Evolutionary conservation across 2,329 filamentous ascomycete genomes (phyloP).

Genomic region (Colletotrichum kahawae): DNA sequence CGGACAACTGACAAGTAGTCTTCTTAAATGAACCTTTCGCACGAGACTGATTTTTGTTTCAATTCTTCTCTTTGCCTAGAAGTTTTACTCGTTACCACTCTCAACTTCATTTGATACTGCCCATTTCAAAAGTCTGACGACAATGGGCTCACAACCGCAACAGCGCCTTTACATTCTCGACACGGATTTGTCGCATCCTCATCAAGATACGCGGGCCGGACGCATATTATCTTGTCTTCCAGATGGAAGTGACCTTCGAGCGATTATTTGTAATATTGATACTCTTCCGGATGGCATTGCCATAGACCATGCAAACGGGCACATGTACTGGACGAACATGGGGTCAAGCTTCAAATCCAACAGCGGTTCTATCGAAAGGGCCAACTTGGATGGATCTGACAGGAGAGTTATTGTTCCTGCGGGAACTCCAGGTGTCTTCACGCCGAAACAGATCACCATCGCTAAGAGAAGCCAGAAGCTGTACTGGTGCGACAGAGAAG

Average conservation of each 20-base stretch:
- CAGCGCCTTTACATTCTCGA: slow-evolving; percentile 7
- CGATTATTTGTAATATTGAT: not conserved
- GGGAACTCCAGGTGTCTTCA: not conserved
- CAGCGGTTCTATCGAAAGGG: slow-evolving; percentile 3
- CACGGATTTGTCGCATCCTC: not conserved
- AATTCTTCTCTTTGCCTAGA: not conserved
- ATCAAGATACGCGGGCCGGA: not conserved
- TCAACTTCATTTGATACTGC: not conserved
- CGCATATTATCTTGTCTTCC: not conserved
- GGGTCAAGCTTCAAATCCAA: not conserved
- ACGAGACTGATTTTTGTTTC: not conserved
- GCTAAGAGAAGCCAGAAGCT: not conserved
- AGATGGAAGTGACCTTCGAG: not conserved
- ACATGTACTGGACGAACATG: slow-evolving; percentile 16
- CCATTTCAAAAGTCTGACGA: not conserved
- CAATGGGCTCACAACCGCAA: not conserved
- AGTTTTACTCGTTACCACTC: not conserved
- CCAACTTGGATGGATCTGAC: not conserved
- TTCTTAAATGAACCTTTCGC: not conserved
- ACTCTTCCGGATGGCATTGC: not conserved
- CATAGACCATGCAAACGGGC: not conserved
- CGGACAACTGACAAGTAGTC: not conserved
- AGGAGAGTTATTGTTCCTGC: not conserved
- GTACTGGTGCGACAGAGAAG: slow-evolving; percentile 7
- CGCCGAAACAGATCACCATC: slow-evolving; percentile 5